Base-by-base conservation (phyloP, 2,329 filamentous ascomycete species). In the Niveomyces coronatus region DNA sequence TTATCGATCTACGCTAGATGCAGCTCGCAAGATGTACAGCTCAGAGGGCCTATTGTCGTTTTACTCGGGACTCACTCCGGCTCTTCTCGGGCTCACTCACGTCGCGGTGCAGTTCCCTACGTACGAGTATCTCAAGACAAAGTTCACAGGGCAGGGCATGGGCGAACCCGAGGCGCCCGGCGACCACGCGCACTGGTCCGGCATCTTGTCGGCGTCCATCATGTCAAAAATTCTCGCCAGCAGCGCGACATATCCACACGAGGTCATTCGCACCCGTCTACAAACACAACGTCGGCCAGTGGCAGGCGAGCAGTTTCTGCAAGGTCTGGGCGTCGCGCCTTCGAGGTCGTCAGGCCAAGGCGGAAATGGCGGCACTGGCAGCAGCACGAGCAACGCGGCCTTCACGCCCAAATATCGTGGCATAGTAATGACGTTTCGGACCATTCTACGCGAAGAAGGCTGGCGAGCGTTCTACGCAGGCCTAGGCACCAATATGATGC, bases 381-480 rank as follows among this genome's bases (percentile, higher is more conserved):
- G 27, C 11, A 5, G 5, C 32, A 30, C 17, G 13, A 15, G 26
- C 26, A 35, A 18, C 26, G 8, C 31, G 8, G 72, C 72, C 5
- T 70, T 42, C 24, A 53, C 48, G 34, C 39, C 67, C 40, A 76
- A 71, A 49, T 96, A 98, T 57, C 73, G 68, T 47, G 91, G 91
- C 31, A 75, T 95, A 23, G 59, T 88, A 31, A 79, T 74, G 54
- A 95, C 89, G 0, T 89, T 82, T 58, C 76, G 79, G 45, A 88
- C 80, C 3, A 96, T 98, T 44, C 64, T 95, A 26, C 68, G 67
- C 23, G 91, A 98, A 59, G 91, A 98, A 60, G 91, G 91, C 6
- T 95, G 89, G 88, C 74, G 83, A 45, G 89, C 89, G 4, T 96
- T 98, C 52, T 98, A 98, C 57, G 89, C 88, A 17, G 91, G 91